Evolutionary conservation across 176 grass and related monocot species (phyloP).

Genomic region (Triticum urartu): DNA sequence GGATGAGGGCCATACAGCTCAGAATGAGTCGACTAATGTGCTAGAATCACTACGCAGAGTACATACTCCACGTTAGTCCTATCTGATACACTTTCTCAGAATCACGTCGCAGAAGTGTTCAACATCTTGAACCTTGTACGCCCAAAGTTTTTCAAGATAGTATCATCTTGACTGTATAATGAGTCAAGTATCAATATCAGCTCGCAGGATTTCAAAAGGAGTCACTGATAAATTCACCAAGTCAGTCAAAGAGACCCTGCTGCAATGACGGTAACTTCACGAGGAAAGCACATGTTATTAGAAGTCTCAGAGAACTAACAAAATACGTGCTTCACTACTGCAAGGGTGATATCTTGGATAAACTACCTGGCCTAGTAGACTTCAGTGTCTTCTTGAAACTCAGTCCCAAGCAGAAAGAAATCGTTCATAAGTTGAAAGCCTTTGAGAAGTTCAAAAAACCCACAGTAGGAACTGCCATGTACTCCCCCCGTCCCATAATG

Average conservation of each 20-base stretch:
- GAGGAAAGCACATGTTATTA: slow-evolving; percentile 28
- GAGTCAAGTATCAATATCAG: slow-evolving; percentile 67
- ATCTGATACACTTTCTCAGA: slow-evolving; percentile 84
- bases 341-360: too few relatives aligned
- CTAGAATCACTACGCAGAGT: slow-evolving; percentile 73
- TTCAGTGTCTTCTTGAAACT: too few relatives aligned
- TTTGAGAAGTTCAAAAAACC: slow-evolving; percentile 74
- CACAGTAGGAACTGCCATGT: slow-evolving; percentile 54
- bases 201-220: slow-evolving; percentile 41
- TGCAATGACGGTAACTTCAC: slow-evolving; percentile 57
- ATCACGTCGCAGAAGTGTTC: slow-evolving; percentile 80
- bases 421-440: background rate
- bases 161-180: slow-evolving; percentile 57
- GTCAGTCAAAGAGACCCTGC: slow-evolving; percentile 62
- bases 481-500: background rate
- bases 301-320: too few relatives aligned
- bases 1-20: slow-evolving; percentile 89
- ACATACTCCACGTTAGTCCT: slow-evolving; percentile 81
- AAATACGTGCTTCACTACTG: too few relatives aligned
- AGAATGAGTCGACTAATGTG: slow-evolving; percentile 76
- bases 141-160: slow-evolving; percentile 79
- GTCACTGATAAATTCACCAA: slow-evolving; percentile 55
- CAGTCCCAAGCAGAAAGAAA: too few relatives aligned
- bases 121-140: slow-evolving; percentile 87
- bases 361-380: too few relatives aligned